Evolutionary conservation across 2,329 filamentous ascomycete species (phyloP), one percentile per base, ranked within the genome.

Genomic region (Aureobasidium pullulans): DNA sequence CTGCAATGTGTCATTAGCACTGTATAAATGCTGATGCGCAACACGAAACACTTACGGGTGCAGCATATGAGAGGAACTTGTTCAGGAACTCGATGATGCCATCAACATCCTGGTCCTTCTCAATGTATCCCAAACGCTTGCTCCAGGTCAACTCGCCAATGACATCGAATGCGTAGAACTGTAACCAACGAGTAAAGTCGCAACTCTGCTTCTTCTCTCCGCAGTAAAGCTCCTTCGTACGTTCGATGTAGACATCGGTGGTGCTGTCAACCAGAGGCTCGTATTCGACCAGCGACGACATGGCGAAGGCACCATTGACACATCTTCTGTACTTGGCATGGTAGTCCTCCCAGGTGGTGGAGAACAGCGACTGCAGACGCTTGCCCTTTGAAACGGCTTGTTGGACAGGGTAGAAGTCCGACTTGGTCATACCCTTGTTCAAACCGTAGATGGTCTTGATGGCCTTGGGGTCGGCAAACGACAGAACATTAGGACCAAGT

Each of bases 371-470:
- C 36, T 83, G 82, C 0, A 91, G 78, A 2, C 82, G 79, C 62
- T 81, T 79, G 23, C 89, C 89, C 62, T 87, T 84, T 19, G 84
- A 81, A 1, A 89, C 81, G 0, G 87, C 84, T 71, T 89, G 84
- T 69, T 92, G 89, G 3, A 92, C 87, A 0, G 87, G 82, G 68
- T 93, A 93, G 70, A 93, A 93, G 63, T 89, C 85, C 32, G 87
- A 90, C 85, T 94, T 94, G 49, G 82, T 75, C 65, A 90, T 88
- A 0, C 88, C 88, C 72, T 92, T 92, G 70, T 92, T 93, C 44
- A 93, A 73, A 0, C 89, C 89, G 70, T 94, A 95, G 46, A 94
- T 92, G 10, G 77, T 76, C 72, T 88, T 89, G 65, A 93, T 77
- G 0, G 88, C 87, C 61, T 81, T 82, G 0, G 89, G 88, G 64